Conservation (phyloP, 1,139 yeast genomes). For the Debaryomyces nepalensis region DNA sequence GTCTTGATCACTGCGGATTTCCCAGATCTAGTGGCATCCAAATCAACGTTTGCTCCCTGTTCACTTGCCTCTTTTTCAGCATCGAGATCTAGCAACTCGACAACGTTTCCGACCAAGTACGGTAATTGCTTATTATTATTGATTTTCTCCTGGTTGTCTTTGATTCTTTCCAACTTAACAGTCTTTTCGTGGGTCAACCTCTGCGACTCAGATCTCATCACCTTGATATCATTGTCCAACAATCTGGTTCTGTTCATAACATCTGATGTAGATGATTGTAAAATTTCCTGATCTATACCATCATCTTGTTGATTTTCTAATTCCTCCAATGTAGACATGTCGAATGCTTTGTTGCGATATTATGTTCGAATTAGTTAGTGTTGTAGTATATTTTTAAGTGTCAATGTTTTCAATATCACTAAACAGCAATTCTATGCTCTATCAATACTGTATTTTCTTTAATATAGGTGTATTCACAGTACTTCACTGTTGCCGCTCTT, state of each 20-base stretch:
- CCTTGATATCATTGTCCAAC: constrained; percentile 93
- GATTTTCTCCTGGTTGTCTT: constrained; percentile 95
- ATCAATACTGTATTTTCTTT: constrained; percentile 3
- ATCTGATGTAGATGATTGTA: constrained; percentile 78
- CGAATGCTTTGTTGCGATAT: constrained; percentile 3
- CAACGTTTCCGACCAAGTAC: constrained; percentile 96
- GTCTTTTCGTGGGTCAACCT: constrained; percentile 90
- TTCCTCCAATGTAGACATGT: constrained; percentile 74
- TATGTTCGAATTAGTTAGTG: neutral
- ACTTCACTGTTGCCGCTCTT: neutral
- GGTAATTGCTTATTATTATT: constrained; percentile 96
- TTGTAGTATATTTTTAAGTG: too few species aligned
- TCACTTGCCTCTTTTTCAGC: constrained; percentile 86
- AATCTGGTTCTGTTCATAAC: constrained; percentile 84
- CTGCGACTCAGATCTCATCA: constrained; percentile 91
- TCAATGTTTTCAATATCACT: constrained; percentile 1
- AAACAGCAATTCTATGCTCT: neutral
- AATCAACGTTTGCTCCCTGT: constrained; percentile 94
- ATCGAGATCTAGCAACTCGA: constrained; percentile 86
- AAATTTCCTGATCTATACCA: constrained; percentile 78
- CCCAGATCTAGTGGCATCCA: constrained; percentile 92
- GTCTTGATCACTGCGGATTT: constrained; percentile 98
- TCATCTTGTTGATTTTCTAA: constrained; percentile 56
- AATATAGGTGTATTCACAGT: constrained; percentile 4
- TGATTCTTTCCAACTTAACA: constrained; percentile 90